Evolutionary conservation across 2,329 filamentous ascomycete species (phyloP), one percentile per base, ranked within the genome.

Genomic region (Didymella arachidicola): DNA sequence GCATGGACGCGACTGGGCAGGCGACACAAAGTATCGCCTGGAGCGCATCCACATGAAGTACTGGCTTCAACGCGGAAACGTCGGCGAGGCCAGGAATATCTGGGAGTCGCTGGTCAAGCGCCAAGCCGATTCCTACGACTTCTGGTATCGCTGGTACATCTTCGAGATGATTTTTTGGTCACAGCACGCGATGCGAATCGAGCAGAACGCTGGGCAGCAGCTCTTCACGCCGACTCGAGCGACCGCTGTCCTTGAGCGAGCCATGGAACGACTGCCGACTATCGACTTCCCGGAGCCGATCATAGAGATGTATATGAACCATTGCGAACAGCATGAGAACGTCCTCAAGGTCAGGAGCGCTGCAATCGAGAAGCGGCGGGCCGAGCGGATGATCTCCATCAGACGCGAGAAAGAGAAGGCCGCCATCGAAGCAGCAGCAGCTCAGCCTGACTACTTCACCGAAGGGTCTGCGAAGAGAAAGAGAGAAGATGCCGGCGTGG

Each of bases 31-130:
- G 45, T 98, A 93, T 75, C 89, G 93, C 11, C 84, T 98, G 5
- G 93, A 98, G 76, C 89, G 92, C 53, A 96, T 97, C 55, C 89
- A 95, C 64, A 94, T 97, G 68, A 93, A 96, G 72, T 97, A 94
- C 72, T 83, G 96, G 47, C 93, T 91, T 3, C 91, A 97, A 74
- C 92, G 92, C 65, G 88, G 88, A 26, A 89, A 91, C 39, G 81
- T 91, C 51, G 86, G 92, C 19, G 89, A 89, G 56, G 95, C 94
- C 2, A 87, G 95, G 38, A 83, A 84, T 16, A 86, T 90, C 46
- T 98, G 92, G 87, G 87, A 90, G 64, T 85, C 86, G 18, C 82
- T 98, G 29, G 84, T 86, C 22, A 80, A 86, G n/a, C 82, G 84
- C 18, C 87, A 92, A 55, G 87, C 88, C 29, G 86, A 92, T 67